Percentiles rank a stretch among this genome's conserved stretches.
Evolutionary conservation across 176 grass and related monocot genomes (phyloP).

Genomic region (Bromus sterilis): DNA sequence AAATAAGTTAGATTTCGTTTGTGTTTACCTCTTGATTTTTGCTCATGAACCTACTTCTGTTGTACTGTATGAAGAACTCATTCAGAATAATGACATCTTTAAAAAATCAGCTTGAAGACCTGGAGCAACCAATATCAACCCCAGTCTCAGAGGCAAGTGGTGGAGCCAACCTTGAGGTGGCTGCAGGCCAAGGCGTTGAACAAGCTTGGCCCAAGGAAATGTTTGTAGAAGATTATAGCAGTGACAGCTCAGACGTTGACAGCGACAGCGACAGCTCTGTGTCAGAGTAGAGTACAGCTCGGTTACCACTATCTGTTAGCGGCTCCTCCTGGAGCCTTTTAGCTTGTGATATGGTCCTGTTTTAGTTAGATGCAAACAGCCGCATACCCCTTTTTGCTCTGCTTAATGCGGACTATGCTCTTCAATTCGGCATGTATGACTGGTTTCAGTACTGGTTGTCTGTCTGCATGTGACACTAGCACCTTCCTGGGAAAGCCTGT

Average conservation of each 20-base stretch:
- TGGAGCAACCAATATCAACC: background rate
- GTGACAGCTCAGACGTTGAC: constrained; percentile 5
- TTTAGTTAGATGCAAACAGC: background rate
- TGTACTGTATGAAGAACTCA: background rate
- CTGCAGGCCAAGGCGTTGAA: too few relatives aligned
- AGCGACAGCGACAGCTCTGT: constrained; percentile 1
- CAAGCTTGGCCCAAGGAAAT: too few relatives aligned
- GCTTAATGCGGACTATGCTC: background rate
- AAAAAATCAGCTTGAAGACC: constrained; percentile 31
- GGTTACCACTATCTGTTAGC: background rate
- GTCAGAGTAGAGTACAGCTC: constrained; percentile 21
- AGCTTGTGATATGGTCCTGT: background rate
- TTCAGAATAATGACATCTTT: background rate
- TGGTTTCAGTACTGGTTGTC: background rate
- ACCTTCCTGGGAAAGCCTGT: background rate
- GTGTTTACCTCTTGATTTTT: background rate
- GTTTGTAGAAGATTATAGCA: background rate
- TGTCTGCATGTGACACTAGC: background rate
- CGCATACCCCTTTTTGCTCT: background rate
- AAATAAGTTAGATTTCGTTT: background rate
- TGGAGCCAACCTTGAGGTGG: background rate
- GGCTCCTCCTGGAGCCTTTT: constrained; percentile 6
- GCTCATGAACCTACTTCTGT: background rate
- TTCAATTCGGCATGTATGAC: background rate
- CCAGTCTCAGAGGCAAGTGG: constrained; percentile 22